Conservation (phyloP, 2,329 filamentous ascomycete species). For the Torrubiella hemipterigena region DNA sequence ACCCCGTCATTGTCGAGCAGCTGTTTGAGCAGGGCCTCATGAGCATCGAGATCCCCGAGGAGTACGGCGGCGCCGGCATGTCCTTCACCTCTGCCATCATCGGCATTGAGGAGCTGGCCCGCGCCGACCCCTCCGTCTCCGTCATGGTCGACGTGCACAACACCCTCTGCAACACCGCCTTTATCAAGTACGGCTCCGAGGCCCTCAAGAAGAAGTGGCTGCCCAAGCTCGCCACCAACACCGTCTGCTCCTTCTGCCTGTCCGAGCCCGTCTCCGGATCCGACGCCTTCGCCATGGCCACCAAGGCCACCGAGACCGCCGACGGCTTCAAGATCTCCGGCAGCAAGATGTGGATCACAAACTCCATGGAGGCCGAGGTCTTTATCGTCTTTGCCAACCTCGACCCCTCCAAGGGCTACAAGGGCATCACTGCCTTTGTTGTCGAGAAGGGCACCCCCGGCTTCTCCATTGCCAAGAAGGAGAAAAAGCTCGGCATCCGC, state of each 20-base stretch:
- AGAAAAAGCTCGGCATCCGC: constrained; percentile 97
- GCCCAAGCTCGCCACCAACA: constrained; percentile 79
- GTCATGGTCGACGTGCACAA: constrained; percentile 97
- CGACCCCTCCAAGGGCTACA: constrained; percentile 84
- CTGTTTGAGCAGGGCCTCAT: constrained; percentile 96
- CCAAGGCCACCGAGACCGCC: constrained; percentile 73
- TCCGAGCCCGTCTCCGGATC: constrained; percentile 89
- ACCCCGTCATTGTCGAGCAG: constrained; percentile 75
- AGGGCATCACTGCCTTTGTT: constrained; percentile 91
- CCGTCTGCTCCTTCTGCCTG: constrained; percentile 84
- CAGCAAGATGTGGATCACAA: constrained; percentile 99
- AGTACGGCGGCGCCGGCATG: constrained; percentile 94
- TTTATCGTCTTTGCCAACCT: constrained; percentile 98
- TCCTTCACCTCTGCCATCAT: constrained; percentile 96
- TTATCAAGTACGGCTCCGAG: constrained; percentile 72
- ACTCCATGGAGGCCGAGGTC: constrained; percentile 83
- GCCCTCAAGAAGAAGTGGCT: constrained; percentile 76
- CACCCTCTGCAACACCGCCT: constrained; percentile 88
- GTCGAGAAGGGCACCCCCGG: constrained; percentile 83
- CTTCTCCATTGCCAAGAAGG: constrained; percentile 96
- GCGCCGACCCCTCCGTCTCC: constrained; percentile 87
- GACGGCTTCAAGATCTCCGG: constrained; percentile 80
- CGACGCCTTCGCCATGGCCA: constrained; percentile 90
- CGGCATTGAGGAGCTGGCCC: constrained; percentile 90
- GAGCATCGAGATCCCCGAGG: constrained; percentile 94